Evolutionary conservation across 169 alveolate genomes (phyloP), one percentile per base, ranked within the genome.

Genomic region (Eimeria sp.): DNA sequence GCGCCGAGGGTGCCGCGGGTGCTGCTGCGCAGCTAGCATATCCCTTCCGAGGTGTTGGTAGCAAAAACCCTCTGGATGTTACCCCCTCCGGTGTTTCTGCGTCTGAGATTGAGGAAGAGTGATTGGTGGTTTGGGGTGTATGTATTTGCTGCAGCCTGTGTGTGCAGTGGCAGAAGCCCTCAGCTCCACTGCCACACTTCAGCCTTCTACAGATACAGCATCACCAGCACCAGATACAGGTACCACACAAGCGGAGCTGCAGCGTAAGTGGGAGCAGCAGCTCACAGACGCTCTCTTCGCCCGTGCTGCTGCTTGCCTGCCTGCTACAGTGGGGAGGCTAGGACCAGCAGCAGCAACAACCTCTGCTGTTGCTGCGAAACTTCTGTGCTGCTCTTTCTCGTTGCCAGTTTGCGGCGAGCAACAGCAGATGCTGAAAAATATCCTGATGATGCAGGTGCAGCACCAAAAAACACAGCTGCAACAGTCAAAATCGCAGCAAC

Each of bases 311-410:
- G 54, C 27, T 30, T 16, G 30, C 25, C 84, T 75, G 18, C 14
- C 84, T 22, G 84, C 27, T 43, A 27, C 84, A 30, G 47, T 18
- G 84, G 30, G 84, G 84, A 22, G 43, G 27, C 6, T 27, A 3
- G 84, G 84, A 30, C 13, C 84, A 27, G 84, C 84, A 75, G 27
- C 76, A 67, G 76, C 76, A 67, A 30, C 76, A 67, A 51, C 84
- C n/a, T 30, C 84, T 16, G 11, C 47, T 27, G 47, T 45, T 30
- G 47, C 84, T 75, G 51, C 84, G 34, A 20, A 30, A 25, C 84
- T 75, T 43, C 51, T 75, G 58, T 75, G 84, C 84, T 75, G 84
- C 47, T 27, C 51, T 51, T 22, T 45, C 84, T 22, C 84, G 43
- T 25, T 75, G 40, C 84, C 84, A 75, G 84, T 75, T 9, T 27